Conservation (phyloP, 352 stramenopile genomes). For the Pythium grandisporangium region DNA sequence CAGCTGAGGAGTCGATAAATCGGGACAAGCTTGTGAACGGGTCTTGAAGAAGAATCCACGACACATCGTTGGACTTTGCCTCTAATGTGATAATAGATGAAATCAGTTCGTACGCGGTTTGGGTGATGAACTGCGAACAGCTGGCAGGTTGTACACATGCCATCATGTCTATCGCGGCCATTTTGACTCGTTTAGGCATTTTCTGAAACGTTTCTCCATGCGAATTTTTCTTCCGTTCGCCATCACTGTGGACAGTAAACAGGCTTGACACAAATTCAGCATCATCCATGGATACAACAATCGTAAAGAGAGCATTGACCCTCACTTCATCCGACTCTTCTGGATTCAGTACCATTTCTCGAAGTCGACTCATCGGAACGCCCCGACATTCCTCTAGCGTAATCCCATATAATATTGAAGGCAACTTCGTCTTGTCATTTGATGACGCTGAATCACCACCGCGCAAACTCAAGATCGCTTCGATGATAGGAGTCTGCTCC, state of each 20-base stretch:
- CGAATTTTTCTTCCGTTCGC: conserved; percentile 58
- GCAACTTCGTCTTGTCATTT: conserved; percentile 23
- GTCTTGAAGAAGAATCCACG: conserved; percentile 73
- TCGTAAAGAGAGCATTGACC: conserved; percentile 64
- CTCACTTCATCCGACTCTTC: conserved; percentile 46
- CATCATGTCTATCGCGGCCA: conserved; percentile 64
- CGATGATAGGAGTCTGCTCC: conserved; percentile 69
- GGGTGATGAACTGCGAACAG: conserved; percentile 62
- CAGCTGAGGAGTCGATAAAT: conserved; percentile 46
- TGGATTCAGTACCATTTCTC: conserved; percentile 49
- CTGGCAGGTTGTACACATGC: conserved; percentile 38
- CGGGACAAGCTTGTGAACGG: conserved; percentile 64
- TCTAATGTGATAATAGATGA: conserved; percentile 75
- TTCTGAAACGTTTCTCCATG: conserved; percentile 48
- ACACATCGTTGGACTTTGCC: conserved; percentile 73
- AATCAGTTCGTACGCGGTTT: conserved; percentile 70
- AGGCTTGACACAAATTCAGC: conserved; percentile 57
- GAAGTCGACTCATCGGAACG: conserved; percentile 50
- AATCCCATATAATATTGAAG: conserved; percentile 42
- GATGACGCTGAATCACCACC: too few species aligned
- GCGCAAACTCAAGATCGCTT: conserved; percentile 65
- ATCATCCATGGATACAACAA: conserved; percentile 54
- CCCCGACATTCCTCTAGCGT: conserved; percentile 32
- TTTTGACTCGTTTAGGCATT: conserved; percentile 64
- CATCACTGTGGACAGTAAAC: conserved; percentile 40